Evolutionary conservation across 78 protist species (phyloP), one percentile per base, ranked within the genome.

Genomic region (Pelomyxa schiedti): DNA sequence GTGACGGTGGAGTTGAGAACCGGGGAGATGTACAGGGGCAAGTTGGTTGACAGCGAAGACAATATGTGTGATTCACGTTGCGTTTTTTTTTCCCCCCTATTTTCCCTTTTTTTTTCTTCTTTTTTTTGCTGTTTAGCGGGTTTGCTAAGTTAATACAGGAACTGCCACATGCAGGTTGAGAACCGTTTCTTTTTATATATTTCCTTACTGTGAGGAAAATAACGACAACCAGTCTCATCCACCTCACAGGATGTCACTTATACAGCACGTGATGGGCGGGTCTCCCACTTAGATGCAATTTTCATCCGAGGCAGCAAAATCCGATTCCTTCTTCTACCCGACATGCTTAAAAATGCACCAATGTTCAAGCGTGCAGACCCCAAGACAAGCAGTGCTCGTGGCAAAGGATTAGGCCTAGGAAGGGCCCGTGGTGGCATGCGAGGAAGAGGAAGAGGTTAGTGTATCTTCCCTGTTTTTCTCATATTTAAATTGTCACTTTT

Each of bases 341-440:
- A 94, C 43, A 92, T 93, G 79, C 80, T 96, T 16, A 87, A 88
- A 67, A 87, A 96, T 35, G 97, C 99, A 29, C 98, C 99, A 28
- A 90, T 96, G 97, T 95, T 96, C 71, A 86, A 89, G 68, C 78
- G 88, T 43, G 77, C 69, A 6, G 80, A 84, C 36, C 80, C 82
- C 32, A 72, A 66, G 30, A 43, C 72, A 0, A 9, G 64, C 65
- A 77, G 72, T 1, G 85, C 72, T 0, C 28, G 40, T 26, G 76
- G 80, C 37, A 84, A 78, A 42, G 72, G 76, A 32, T 39, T 84
- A 2, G 84, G 84, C 66, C 70, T 82, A 36, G 76, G 82, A 39
- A 65, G 80, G 43, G 43, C 53, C 37, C 53, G 66, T 0, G 66
- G 65, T 0, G 58, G n/a, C n/a, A n/a, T n/a, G n/a, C n/a, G n/a